Evolutionary conservation across 306 rosid genomes (phyloP), one percentile per base, ranked within the genome.

Genomic region (Prunus mume): DNA sequence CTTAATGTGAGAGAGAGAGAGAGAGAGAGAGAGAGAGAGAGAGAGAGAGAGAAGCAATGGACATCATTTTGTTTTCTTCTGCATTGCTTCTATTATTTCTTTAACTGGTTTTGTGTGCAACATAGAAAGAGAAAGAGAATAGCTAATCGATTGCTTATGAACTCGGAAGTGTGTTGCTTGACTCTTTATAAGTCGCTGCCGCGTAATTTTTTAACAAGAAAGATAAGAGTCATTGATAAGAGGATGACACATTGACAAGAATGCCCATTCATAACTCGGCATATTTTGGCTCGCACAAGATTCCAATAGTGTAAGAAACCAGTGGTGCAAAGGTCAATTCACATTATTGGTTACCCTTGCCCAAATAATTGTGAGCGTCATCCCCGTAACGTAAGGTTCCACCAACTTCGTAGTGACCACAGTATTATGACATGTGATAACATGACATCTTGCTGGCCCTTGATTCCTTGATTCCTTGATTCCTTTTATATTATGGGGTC

Each of bases 121-220:
- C 3, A 0, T 17, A 3, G 19, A 24, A 10, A 68, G 22, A 47
- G 8, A 15, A 17, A 52, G 67, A 46, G 43, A 69, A 3, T 14
- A 25, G 45, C 43, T 69, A 47, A n/a, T 49, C 41, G 47, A 17
- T 74, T 28, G 56, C 57, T 52, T 52, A 47, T 81, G 77, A 64
- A 79, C 54, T 56, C 43, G 47, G 61, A 81, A 55, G 50, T 55
- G 47, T 65, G 75, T 78, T 54, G 56, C 51, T 83, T 72, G 82
- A 80, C 80, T 52, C 34, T 6, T 25, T 28, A 17, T 8, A 32
- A 51, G 73, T 79, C 86, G 74, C 78, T 41, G 54, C 55, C 52
- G 51, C 45, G 32, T 11, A 19, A 32, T 27, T 45, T 49, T 20
- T n/a, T 24, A 11, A 52, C 10, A 15, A 3, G 11, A 14, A 41